phyloP scores from a whole-genome alignment of 2,329 filamentous ascomycete genomes.

The Pseudocercospora macadamiae region DNA sequence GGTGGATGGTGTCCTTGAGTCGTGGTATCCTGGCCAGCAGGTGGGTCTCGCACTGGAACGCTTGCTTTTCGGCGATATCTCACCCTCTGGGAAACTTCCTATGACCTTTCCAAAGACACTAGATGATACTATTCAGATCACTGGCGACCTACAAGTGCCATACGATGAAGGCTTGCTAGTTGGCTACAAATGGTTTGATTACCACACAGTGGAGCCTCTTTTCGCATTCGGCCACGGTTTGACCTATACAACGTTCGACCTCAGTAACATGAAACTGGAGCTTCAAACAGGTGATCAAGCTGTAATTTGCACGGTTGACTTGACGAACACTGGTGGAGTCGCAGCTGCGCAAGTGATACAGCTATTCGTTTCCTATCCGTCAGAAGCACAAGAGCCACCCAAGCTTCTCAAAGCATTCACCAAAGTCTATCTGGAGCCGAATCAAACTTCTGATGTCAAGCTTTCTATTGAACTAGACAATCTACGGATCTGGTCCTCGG shows the following conservation, averaged over 20 bases:
- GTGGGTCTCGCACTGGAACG: slow-evolving; percentile 78
- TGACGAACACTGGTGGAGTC: slow-evolving; percentile 62
- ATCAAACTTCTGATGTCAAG: not conserved
- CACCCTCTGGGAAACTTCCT: slow-evolving; percentile 75
- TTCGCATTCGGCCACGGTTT: slow-evolving; percentile 84
- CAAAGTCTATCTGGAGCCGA: slow-evolving; percentile 37
- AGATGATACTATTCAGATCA: slow-evolving; percentile 60
- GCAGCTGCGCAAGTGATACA: slow-evolving; percentile 58
- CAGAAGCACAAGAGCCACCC: slow-evolving; percentile 37
- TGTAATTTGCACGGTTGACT: not conserved
- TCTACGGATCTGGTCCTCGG: slow-evolving; percentile 5
- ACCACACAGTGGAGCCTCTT: slow-evolving; percentile 67
- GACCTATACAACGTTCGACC: slow-evolving; percentile 70
- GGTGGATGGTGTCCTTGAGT: slow-evolving; percentile 21
- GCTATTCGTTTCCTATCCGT: slow-evolving; percentile 52
- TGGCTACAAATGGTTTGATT: slow-evolving; percentile 85
- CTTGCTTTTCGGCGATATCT: slow-evolving; percentile 73
- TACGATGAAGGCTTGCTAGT: slow-evolving; percentile 78
- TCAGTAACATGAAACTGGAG: too few relatives aligned
- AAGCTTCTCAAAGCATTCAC: slow-evolving; percentile 46
- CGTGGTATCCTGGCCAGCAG: slow-evolving; percentile 68
- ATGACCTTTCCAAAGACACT: slow-evolving; percentile 77
- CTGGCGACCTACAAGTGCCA: slow-evolving; percentile 61
- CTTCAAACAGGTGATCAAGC: too few relatives aligned
- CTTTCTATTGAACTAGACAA: slow-evolving; percentile 6